A percentile compares a stretch with the other conserved stretches of the same genome.
Evolutionary conservation across 2,329 filamentous ascomycete species (phyloP).

Genomic region (Pseudogymnoascus sp.): DNA sequence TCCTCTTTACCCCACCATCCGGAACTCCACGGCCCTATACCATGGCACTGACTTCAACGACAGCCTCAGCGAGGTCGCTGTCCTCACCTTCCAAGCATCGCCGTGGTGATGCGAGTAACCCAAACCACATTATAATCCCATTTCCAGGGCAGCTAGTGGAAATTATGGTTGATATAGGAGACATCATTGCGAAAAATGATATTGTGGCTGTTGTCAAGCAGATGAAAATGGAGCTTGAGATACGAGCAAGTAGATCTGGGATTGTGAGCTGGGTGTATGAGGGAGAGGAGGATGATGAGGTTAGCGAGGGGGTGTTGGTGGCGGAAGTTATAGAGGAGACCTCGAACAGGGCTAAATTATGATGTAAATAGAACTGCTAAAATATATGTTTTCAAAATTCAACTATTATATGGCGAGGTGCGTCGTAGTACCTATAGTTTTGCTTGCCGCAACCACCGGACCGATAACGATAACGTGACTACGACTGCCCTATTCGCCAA

Average conservation of each 20-base stretch:
- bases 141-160: conserved; percentile 53
- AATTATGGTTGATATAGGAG: conserved; percentile 44
- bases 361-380: not conserved
- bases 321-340: conserved; percentile 3
- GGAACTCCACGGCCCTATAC: conserved; percentile 35
- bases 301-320: conserved; percentile 20
- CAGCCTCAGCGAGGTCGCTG: conserved; percentile 42
- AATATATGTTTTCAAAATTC: not conserved
- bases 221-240: conserved; percentile 60
- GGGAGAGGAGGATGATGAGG: conserved; percentile 21
- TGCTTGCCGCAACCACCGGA: no score
- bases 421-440: no score
- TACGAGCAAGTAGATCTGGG: conserved; percentile 31
- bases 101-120: conserved; percentile 40
- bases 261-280: conserved; percentile 21
- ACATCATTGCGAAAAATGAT: conserved; percentile 40
- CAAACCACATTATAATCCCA: conserved; percentile 45
- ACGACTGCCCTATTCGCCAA: not conserved
- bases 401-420: not conserved
- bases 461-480: not conserved
- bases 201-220: conserved; percentile 52
- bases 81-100: conserved; percentile 39
- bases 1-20: conserved; percentile 38
- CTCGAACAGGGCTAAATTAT: not conserved
- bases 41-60: conserved; percentile 30